Percentiles rank a stretch among this genome's conserved stretches.
These are phyloP conservation scores for Dipteronia dyeriana DNA, from an alignment of 345 rosid genomes.

Conservation along the genomic window DNA sequence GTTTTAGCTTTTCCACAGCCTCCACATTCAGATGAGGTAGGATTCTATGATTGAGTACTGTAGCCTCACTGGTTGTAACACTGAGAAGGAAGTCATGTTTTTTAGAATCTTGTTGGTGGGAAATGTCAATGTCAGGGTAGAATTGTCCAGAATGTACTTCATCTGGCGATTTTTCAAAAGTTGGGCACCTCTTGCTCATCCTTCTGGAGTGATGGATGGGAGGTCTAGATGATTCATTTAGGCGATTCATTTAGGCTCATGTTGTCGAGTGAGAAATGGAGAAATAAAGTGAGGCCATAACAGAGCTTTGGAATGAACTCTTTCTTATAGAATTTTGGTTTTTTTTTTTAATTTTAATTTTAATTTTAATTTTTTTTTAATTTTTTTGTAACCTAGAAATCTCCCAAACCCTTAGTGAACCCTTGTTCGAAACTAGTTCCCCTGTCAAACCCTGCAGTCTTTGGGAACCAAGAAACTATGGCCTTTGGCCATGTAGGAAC, in stretches of 20 bases:
- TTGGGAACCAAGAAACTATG: too few relatives aligned
- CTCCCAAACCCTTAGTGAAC: too few relatives aligned
- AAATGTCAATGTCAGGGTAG: background rate
- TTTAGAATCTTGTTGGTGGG: background rate
- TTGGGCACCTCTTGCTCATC: background rate
- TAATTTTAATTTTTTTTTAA: background rate
- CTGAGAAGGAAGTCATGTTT: slow-evolving; percentile 7
- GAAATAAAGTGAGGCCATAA: background rate
- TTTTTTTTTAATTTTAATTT: background rate
- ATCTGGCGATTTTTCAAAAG: background rate
- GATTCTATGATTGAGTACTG: background rate
- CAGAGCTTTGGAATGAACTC: background rate
- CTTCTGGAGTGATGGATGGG: background rate
- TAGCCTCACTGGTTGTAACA: background rate
- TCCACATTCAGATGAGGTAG: background rate
- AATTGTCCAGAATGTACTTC: slow-evolving; percentile 3
- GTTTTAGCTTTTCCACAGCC: background rate
- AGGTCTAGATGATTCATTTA: background rate
- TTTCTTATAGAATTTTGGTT: background rate
- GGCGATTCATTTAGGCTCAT: background rate
- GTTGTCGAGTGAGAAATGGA: background rate
- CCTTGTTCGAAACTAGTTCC: too few relatives aligned
- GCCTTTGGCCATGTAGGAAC: too few relatives aligned
- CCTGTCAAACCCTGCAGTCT: too few relatives aligned
- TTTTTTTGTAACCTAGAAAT: too few relatives aligned